Conservation (phyloP, 257 asterid genomes). For the Haberlea rhodopensis region DNA sequence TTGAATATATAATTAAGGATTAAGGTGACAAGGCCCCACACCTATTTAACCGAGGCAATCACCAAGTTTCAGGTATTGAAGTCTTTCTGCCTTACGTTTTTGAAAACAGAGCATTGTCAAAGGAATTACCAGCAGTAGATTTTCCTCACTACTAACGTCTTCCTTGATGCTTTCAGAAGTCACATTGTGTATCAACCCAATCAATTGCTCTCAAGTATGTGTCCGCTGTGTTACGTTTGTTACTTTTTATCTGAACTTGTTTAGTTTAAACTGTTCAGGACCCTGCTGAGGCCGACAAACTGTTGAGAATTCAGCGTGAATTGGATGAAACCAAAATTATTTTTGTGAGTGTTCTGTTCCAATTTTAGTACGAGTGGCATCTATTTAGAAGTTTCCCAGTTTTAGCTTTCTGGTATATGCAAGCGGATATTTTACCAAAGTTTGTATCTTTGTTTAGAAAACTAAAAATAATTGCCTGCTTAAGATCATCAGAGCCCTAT, state of each 20-base stretch:
- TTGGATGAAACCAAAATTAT: constrained; percentile 95
- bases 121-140: not conserved
- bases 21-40: no score
- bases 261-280: constrained; percentile 44
- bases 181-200: not conserved
- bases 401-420: not conserved
- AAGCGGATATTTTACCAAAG: not conserved
- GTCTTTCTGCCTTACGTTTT: constrained; percentile 1
- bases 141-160: not conserved
- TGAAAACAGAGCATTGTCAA: constrained; percentile 6
- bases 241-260: constrained; percentile 8
- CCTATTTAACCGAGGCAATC: not conserved
- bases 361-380: constrained; percentile 1
- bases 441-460: not conserved
- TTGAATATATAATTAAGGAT: no score
- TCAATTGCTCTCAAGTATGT: not conserved
- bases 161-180: not conserved
- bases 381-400: not conserved
- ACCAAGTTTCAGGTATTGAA: constrained; percentile 40
- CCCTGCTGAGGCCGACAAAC: constrained; percentile 97
- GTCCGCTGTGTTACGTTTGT: not conserved
- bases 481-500: not conserved
- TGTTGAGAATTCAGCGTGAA: constrained; percentile 84
- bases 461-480: not conserved
- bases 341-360: constrained; percentile 57